Base-by-base conservation (phyloP, 2,329 filamentous ascomycete species). In the Venturia oleaginea region DNA sequence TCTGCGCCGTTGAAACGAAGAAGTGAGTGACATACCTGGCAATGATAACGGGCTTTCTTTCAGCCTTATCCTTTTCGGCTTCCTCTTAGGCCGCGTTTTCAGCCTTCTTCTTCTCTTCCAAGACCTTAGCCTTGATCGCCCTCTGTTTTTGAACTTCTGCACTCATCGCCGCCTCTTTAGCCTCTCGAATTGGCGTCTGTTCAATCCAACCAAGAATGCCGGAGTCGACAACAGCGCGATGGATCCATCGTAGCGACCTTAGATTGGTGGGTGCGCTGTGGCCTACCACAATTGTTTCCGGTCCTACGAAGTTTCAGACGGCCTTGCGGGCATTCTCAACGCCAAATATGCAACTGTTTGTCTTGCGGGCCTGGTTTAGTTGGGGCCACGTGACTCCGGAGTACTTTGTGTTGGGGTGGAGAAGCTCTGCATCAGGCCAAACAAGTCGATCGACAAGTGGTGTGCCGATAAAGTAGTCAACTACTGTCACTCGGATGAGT, bases 371-470 rank as follows among this genome's bases (percentile, higher is more conserved):
- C 0, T 71, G 66, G 2, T 75, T 67, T 71, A 84, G 76, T 24
- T 75, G 73, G 2, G 65, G 65, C 34, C 70, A 69, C 0, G 75
- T 77, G 2, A 85, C 77, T 1, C 83, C 83, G 0, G 82, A 83
- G 66, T 71, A 83, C 3, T 71, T 73, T 0, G 80, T 83, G 68
- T 83, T 81, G 68, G 78, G 78, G 68, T 84, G 78, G 5, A 69
- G 62, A 75, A 85, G 80, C 10, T 68, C 68, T 0, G 78, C 74
- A 13, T 75, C 70, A 0, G 83, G 83, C 59, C 72, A 78, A 3
- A 85, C 81, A 1, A 85, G 74, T 6, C 72, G 76, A 69, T 85
- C 79, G 37, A 85, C 69, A 1, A 85, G 76, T 13, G 80, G 68
- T 17, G 76, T 69, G 3, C 77, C 75, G 0, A 78, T 77, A 68